Percentiles rank a stretch among this genome's conserved stretches.
These are phyloP conservation scores for Mucor lusitanicus DNA, from an alignment of 371 early-diverging fungal genomes.

Conservation along the genomic window DNA sequence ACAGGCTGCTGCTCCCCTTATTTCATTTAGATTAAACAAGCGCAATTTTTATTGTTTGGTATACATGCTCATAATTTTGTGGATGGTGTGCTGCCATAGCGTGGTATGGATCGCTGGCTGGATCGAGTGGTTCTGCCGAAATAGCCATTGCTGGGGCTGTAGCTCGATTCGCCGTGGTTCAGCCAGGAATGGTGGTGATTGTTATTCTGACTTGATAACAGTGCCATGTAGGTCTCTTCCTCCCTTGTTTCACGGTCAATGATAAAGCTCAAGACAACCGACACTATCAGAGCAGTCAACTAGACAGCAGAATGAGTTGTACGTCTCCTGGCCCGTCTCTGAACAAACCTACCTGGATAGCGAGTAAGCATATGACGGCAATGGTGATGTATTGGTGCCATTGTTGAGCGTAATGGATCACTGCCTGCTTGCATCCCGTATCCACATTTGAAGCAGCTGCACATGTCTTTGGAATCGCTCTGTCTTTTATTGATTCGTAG, in stretches of 20 bases:
- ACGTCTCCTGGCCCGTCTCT: background rate
- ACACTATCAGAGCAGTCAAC: slow-evolving; percentile 18
- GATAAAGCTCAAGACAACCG: slow-evolving; percentile 15
- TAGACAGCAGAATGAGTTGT: background rate
- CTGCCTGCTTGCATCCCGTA: slow-evolving; percentile 20
- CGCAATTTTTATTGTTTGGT: background rate
- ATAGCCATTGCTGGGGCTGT: slow-evolving; percentile 10
- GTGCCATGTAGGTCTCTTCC: slow-evolving; percentile 27
- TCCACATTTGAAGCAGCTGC: background rate
- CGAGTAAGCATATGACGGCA: slow-evolving; percentile 5
- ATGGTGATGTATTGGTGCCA: slow-evolving; percentile 25
- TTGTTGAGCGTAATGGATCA: slow-evolving; percentile 1
- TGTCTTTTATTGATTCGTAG: slow-evolving; percentile 20
- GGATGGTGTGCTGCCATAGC: slow-evolving; percentile 30
- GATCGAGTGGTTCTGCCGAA: slow-evolving; percentile 20
- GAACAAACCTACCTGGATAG: slow-evolving; percentile 13
- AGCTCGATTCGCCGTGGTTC: background rate
- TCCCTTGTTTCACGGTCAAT: slow-evolving; percentile 27
- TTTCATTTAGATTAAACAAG: background rate
- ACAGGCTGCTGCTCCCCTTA: background rate
- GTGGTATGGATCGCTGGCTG: slow-evolving; percentile 20
- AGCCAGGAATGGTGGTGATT: slow-evolving; percentile 11
- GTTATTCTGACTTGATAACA: slow-evolving; percentile 20
- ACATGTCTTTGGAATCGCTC: slow-evolving; percentile 25
- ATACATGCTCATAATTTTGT: slow-evolving; percentile 1